These are phyloP conservation scores for Xylaria sp. DNA, from an alignment of 2,329 filamentous ascomycete genomes.

Conservation along the genomic window DNA sequence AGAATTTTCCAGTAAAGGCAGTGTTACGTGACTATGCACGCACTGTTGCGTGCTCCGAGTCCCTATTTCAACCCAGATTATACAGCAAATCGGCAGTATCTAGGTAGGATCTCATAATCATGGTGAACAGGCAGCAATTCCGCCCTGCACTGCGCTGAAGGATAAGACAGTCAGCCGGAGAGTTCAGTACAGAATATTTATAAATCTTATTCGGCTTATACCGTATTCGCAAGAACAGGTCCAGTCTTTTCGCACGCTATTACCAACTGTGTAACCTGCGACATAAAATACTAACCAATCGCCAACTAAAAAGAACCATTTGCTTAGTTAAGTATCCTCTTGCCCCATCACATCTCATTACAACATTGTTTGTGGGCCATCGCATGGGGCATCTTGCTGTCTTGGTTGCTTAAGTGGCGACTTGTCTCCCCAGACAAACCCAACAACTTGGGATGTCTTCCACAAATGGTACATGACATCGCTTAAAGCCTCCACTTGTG, in stretches of 20 bases:
- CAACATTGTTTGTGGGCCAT: constrained; percentile 10
- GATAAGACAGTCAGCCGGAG: constrained; percentile 9
- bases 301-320: background rate
- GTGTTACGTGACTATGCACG: background rate
- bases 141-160: background rate
- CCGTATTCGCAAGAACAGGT: constrained; percentile 1
- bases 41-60: background rate
- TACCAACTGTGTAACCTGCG: background rate
- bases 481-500: background rate
- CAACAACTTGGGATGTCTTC: constrained; percentile 15
- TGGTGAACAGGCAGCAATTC: background rate
- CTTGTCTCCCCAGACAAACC: constrained; percentile 15
- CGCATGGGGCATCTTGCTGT: constrained; percentile 2
- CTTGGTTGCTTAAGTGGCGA: background rate
- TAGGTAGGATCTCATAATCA: background rate
- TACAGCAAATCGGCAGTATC: background rate
- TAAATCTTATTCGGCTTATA: constrained; percentile 5
- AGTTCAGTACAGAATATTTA: background rate
- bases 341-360: background rate
- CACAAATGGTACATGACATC: constrained; percentile 7
- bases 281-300: background rate
- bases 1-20: background rate
- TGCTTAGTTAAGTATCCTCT: constrained; percentile 2
- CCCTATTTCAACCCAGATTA: background rate
- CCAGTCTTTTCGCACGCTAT: background rate